A percentile compares a stretch with the other conserved stretches of the same genome.
These are phyloP conservation scores for Pinus taeda DNA, from an alignment of 75 land plant genomes.

Conservation along the genomic window DNA sequence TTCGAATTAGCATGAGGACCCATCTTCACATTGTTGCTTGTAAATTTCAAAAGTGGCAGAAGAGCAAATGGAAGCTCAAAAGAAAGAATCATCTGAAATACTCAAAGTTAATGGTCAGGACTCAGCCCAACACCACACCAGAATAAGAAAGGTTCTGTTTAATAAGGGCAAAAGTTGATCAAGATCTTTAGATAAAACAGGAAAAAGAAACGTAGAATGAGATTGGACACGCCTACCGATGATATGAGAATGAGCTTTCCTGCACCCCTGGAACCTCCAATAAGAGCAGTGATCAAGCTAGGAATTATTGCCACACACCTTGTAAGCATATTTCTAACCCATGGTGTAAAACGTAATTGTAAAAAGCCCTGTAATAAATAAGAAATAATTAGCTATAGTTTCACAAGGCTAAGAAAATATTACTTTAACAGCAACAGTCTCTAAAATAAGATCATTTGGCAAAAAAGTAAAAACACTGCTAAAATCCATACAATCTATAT, in stretches of 20 bases:
- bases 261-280: constrained; percentile 39
- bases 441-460: no score
- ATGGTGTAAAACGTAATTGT: constrained; percentile 31
- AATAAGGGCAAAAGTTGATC: neutral
- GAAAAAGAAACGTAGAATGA: neutral
- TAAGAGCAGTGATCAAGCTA: constrained; percentile 37
- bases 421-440: no score
- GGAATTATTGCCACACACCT: constrained; percentile 38
- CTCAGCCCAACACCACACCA: no score
- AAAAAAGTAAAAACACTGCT: no score
- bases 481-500: no score
- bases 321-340: constrained; percentile 37
- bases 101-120: no score
- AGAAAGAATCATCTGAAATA: constrained; percentile 35
- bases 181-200: neutral
- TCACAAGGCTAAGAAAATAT: no score
- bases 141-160: neutral
- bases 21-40: constrained; percentile 47
- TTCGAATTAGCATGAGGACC: constrained; percentile 25
- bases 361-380: constrained; percentile 28
- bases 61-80: constrained; percentile 42
- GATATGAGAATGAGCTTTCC: constrained; percentile 25
- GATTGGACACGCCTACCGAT: constrained; percentile 6
- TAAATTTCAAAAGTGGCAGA: constrained; percentile 40
- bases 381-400: no score